Base-by-base conservation (phyloP, 768 basidiomycete genomes). In the Suillus cothurnatus region DNA sequence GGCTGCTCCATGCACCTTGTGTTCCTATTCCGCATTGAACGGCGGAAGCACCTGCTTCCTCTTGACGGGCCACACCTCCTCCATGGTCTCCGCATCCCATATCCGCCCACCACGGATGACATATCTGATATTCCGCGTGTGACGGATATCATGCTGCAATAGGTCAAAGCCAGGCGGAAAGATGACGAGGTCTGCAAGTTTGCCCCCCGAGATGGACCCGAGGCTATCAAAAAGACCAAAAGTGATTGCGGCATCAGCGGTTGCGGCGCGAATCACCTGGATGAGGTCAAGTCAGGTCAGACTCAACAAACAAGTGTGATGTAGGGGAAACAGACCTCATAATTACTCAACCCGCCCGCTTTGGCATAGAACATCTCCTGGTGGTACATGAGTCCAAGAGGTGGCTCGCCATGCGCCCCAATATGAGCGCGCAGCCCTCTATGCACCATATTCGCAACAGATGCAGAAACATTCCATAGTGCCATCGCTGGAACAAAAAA, bases 341-440 rank as follows among this genome's bases (percentile, higher is more conserved):
- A 92, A 70, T 88, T 89, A 32, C 77, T 86, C 68, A 92, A 74
- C 3, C 91, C 91, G 26, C 91, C 91, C 17, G 80, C 77, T 55
- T 80, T 78, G 31, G 88, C 80, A 72, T 90, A 90, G 61, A 78
- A 81, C 86, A 92, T 89, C 70, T 92, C 91, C 23, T 86, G 84
- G 65, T 92, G 91, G 68, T 92, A 93, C 77, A 89, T 90, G n/a
- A 88, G 71, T 0, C 91, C 91, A 14, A 90, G 73, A 0, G 91
- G 90, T 3, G 85, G 83, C 72, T 91, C 88, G 21, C 91, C 91
- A 70, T 92, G 91, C 0, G 90, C 90, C 28, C 90, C 91, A 64
- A 92, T 88, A 68, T 89, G 86, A 3, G 86, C 81, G 31, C 81
- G 78, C 19, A 91, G 73, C 15, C 90, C 90, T 63, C 81, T 84